Conservation (phyloP, 805 yeast genomes). For the Metschnikowia kofuensis region DNA sequence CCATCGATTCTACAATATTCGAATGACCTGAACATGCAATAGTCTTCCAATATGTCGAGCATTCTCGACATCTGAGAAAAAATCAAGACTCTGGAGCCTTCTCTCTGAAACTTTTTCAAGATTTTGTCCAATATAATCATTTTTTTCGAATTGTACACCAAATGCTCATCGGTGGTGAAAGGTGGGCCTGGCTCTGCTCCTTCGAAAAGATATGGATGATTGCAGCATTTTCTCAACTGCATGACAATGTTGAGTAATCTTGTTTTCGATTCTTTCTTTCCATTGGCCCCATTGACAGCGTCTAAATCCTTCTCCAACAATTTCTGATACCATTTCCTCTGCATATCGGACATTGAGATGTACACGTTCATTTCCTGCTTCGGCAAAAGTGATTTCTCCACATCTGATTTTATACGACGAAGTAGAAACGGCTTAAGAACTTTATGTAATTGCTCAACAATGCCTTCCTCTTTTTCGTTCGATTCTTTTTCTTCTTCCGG, state of each 20-base stretch:
- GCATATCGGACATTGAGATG: conserved; percentile 77
- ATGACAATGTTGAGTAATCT: conserved; percentile 74
- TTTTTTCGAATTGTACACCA: conserved; percentile 69
- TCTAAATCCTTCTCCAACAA: conserved; percentile 76
- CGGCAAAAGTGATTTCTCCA: conserved; percentile 74
- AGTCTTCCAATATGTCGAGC: conserved; percentile 78
- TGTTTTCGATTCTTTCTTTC: conserved; percentile 72
- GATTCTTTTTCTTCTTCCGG: conserved; percentile 37
- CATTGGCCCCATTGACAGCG: conserved; percentile 81
- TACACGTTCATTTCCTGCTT: conserved; percentile 73
- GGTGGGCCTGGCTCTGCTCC: conserved; percentile 94
- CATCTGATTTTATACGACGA: conserved; percentile 76
- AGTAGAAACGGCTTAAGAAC: conserved; percentile 72
- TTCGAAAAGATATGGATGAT: conserved; percentile 80
- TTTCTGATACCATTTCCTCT: conserved; percentile 72
- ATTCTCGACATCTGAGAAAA: conserved; percentile 84
- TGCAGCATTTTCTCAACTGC: conserved; percentile 84
- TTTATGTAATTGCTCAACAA: conserved; percentile 69
- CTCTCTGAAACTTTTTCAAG: conserved; percentile 55
- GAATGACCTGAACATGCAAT: conserved; percentile 65
- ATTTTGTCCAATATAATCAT: conserved; percentile 68
- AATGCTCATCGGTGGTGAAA: conserved; percentile 79
- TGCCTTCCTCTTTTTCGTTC: conserved; percentile 39
- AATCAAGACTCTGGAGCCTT: conserved; percentile 75
- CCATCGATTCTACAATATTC: conserved; percentile 82